Evolutionary conservation across 1,284 basidiomycete genomes (phyloP), one percentile per base, ranked within the genome.

Genomic region (Marasmius sp.): DNA sequence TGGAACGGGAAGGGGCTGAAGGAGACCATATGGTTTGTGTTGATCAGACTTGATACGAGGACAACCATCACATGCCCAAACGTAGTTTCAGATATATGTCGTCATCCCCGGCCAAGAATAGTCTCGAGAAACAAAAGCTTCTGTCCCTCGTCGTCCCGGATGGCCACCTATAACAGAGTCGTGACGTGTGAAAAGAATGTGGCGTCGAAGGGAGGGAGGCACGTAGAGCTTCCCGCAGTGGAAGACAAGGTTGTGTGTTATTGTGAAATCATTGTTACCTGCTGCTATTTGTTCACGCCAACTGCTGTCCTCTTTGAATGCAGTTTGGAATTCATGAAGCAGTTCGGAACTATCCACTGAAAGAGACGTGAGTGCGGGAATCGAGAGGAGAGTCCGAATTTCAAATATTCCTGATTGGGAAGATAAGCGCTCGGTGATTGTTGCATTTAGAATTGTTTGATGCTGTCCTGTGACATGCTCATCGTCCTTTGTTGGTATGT

Each of bases 21-120:
- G 63, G 1, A 64, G 52, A 3, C 75, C 71, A 43, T 69, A 70
- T 1, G 67, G 69, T 16, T 62, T 52, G 45, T 68, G 69, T 1
- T 61, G 62, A 1, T 49, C 51, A 6, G 61, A 6, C 49, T 78
- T 76, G 43, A 53, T 65, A 0, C 65, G 64, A 6, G 60, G 52
- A 57, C 75, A 78, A 1, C 61, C 41, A 4, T 62, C 61, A 60
- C 75, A 78, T 3, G 66, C 59, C 10, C 61, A 41, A 20, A 69
- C 63, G 52, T 72, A 76, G 18, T 64, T 52, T 3, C 60, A 48
- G 14, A 72, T 60, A 41, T 67, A 71, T 0, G 57, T 61, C 18
- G 56, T 37, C 50, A 78, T 68, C 1, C 68, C 64, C 3, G 41
- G 75, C 76, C 76, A 79, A 11, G 68, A 72, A 58, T 72, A 77